Evolutionary conservation across 257 asterid genomes (phyloP).

Genomic region (Solanum lycopersicoides): DNA sequence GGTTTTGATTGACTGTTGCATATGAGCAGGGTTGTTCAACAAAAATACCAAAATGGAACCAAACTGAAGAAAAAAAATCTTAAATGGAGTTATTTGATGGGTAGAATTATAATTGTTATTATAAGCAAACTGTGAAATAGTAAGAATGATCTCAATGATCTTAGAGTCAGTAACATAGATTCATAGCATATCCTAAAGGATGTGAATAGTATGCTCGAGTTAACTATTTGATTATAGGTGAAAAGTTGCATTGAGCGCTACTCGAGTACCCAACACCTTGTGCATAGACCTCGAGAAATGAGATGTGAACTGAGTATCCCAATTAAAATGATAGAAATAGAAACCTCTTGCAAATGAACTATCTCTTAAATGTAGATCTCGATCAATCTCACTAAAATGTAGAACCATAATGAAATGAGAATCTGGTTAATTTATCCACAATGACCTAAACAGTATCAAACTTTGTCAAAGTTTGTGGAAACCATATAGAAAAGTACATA

Average conservation of each 20-base stretch:
- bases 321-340: not conserved
- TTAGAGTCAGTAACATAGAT: too few species aligned
- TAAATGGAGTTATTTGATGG: not conserved
- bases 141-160: not conserved
- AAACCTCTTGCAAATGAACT: not conserved
- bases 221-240: not conserved
- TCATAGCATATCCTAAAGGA: not conserved
- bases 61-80: too few species aligned
- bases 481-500: not conserved
- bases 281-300: not conserved
- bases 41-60: not conserved
- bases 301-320: not conserved
- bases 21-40: not conserved
- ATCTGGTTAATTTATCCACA: not conserved
- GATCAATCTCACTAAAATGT: not conserved
- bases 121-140: too few species aligned
- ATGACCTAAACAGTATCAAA: not conserved
- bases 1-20: not conserved
- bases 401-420: not conserved
- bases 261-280: not conserved
- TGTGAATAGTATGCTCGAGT: not conserved
- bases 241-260: not conserved
- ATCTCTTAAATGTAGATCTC: not conserved
- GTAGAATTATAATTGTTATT: not conserved
- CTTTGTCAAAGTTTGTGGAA: not conserved